Percentiles rank a stretch among this genome's conserved stretches.
These are phyloP conservation scores for Trametes sp. DNA, from an alignment of 1,284 basidiomycete species.

Conservation along the genomic window DNA sequence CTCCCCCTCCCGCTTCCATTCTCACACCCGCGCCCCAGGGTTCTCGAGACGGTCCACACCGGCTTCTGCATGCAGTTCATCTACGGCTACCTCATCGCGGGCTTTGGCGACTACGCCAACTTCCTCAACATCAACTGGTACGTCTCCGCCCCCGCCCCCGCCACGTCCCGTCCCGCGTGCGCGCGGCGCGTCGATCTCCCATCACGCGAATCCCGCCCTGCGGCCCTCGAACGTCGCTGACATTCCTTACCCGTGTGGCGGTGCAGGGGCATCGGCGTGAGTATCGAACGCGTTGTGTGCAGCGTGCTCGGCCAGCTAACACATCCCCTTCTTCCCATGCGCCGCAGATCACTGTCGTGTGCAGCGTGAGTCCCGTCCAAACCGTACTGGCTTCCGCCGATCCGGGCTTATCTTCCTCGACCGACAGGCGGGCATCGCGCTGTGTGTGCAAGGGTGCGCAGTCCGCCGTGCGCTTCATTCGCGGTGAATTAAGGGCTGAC, in stretches of 20 bases:
- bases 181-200: background rate
- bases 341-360: conserved; percentile 26
- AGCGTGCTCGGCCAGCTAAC: conserved; percentile 5
- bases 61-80: conserved; percentile 33
- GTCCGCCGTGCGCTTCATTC: background rate
- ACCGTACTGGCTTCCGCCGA: background rate
- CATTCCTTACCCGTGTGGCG: background rate
- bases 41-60: conserved; percentile 30
- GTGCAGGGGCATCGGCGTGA: conserved; percentile 28
- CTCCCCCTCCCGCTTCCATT: background rate
- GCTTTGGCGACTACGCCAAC: conserved; percentile 24
- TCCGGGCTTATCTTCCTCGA: background rate
- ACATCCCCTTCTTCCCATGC: background rate
- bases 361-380: conserved; percentile 20
- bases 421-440: conserved; percentile 24
- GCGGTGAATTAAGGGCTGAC: background rate
- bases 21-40: conserved; percentile 14
- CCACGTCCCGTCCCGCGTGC: too few relatives aligned
- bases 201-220: background rate
- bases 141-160: background rate
- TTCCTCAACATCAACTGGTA: conserved; percentile 27
- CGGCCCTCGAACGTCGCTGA: background rate
- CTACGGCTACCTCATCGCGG: conserved; percentile 32
- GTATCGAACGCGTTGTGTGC: background rate
- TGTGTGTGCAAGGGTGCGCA: conserved; percentile 30